A percentile compares a stretch with the other conserved stretches of the same genome.
These are phyloP conservation scores for Ceriops decandra DNA, from an alignment of 345 rosid species.

Conservation along the genomic window DNA sequence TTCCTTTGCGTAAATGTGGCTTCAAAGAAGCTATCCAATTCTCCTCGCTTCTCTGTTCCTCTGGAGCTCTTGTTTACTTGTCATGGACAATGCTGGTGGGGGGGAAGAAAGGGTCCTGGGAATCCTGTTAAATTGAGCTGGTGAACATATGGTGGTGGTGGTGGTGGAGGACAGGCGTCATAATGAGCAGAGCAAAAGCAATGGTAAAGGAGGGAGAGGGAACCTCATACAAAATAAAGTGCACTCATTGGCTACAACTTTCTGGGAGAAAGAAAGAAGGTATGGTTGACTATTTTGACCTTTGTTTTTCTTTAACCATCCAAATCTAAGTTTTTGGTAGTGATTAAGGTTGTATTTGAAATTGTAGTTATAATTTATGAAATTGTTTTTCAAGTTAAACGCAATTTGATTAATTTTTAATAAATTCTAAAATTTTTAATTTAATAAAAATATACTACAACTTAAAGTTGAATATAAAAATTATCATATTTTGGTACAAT, in stretches of 20 bases:
- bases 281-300: constrained; percentile 13
- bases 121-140: constrained; percentile 17
- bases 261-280: constrained; percentile 14
- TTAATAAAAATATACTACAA: too few relatives aligned
- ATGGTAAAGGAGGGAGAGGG: constrained; percentile 40
- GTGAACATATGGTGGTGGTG: constrained; percentile 20
- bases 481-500: too few relatives aligned
- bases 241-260: constrained; percentile 27
- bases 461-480: too few relatives aligned
- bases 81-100: constrained; percentile 7
- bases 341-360: too few relatives aligned
- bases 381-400: too few relatives aligned
- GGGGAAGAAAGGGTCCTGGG: constrained; percentile 19
- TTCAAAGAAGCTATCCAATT: background rate
- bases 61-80: constrained; percentile 7
- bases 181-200: constrained; percentile 29
- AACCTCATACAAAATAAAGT: constrained; percentile 50
- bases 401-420: too few relatives aligned
- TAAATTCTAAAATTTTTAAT: too few relatives aligned
- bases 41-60: constrained; percentile 8
- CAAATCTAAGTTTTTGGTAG: too few relatives aligned
- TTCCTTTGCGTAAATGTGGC: constrained; percentile 6
- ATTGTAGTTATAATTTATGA: too few relatives aligned
- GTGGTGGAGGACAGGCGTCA: constrained; percentile 40
- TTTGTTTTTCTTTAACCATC: too few relatives aligned